Conservation (phyloP, 352 stramenopile species). For the Phytophthora fragariae region DNA sequence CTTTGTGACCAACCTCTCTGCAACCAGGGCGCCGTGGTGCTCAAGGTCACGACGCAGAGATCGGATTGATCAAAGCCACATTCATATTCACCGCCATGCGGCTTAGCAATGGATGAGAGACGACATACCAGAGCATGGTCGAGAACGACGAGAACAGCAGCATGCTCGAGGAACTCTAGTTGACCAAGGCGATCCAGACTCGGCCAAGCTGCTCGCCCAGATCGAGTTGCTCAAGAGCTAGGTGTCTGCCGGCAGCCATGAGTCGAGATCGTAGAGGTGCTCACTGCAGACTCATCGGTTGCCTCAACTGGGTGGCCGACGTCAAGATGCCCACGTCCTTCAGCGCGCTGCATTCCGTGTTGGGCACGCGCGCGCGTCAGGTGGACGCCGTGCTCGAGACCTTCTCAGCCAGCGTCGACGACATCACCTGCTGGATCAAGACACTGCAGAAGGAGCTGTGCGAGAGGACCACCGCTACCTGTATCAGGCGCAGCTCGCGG, state of each 20-base stretch:
- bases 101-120: too few relatives aligned
- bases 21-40: not conserved
- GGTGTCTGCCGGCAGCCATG: constrained; percentile 59
- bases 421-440: constrained; percentile 80
- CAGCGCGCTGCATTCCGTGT: constrained; percentile 59
- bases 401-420: constrained; percentile 68
- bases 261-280: constrained; percentile 75
- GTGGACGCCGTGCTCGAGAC: constrained; percentile 73
- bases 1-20: too few relatives aligned
- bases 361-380: constrained; percentile 79
- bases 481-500: constrained; percentile 82
- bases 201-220: constrained; percentile 65
- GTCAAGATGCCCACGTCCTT: constrained; percentile 71
- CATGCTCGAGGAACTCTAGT: constrained; percentile 76
- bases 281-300: constrained; percentile 87
- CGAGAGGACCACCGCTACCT: constrained; percentile 80
- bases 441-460: constrained; percentile 74
- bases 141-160: constrained; percentile 42
- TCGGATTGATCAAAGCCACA: too few relatives aligned
- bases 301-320: constrained; percentile 69
- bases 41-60: too few relatives aligned
- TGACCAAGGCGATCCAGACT: constrained; percentile 68
- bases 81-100: too few relatives aligned
- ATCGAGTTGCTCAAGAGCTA: constrained; percentile 74
- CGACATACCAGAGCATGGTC: too few relatives aligned